phyloP scores from a whole-genome alignment of 768 basidiomycete genomes.

The Leucogyrophana mollusca region DNA sequence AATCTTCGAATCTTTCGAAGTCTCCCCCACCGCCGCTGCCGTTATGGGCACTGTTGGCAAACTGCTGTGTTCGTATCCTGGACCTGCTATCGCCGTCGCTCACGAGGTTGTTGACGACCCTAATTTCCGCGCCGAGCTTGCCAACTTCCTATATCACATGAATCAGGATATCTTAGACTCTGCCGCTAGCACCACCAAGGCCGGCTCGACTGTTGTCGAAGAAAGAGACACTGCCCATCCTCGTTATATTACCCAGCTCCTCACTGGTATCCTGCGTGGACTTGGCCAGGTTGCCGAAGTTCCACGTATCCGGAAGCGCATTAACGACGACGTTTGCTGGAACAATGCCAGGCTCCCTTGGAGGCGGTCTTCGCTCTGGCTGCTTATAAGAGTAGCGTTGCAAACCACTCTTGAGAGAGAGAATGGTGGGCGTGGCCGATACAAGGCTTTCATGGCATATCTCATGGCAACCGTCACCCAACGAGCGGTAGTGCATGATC shows the following conservation, averaged over 20 bases:
- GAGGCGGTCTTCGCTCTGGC: constrained; percentile 52
- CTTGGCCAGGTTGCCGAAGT: constrained; percentile 19
- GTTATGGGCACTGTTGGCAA: constrained; percentile 40
- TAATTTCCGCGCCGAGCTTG: constrained; percentile 33
- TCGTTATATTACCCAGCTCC: constrained; percentile 44
- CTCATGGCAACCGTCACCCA: constrained; percentile 20
- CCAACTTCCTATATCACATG: constrained; percentile 35
- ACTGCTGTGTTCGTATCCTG: constrained; percentile 44
- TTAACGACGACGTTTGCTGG: constrained; percentile 30
- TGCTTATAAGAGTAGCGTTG: constrained; percentile 44
- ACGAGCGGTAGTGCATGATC: background rate
- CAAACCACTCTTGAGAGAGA: constrained; percentile 34
- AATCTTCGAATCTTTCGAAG: constrained; percentile 45
- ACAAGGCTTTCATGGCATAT: constrained; percentile 35
- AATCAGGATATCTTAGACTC: constrained; percentile 26
- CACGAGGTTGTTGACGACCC: constrained; percentile 22
- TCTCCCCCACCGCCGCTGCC: constrained; percentile 29
- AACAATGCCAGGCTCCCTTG: constrained; percentile 27
- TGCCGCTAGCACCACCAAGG: constrained; percentile 35
- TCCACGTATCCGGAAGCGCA: constrained; percentile 28
- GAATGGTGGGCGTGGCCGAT: constrained; percentile 11
- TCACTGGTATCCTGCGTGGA: constrained; percentile 42
- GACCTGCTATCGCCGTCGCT: constrained; percentile 38
- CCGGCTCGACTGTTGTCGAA: constrained; percentile 22
- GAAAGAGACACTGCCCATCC: constrained; percentile 30